phyloP scores from a whole-genome alignment of 345 rosid genomes.

The Hevea brasiliensis region DNA sequence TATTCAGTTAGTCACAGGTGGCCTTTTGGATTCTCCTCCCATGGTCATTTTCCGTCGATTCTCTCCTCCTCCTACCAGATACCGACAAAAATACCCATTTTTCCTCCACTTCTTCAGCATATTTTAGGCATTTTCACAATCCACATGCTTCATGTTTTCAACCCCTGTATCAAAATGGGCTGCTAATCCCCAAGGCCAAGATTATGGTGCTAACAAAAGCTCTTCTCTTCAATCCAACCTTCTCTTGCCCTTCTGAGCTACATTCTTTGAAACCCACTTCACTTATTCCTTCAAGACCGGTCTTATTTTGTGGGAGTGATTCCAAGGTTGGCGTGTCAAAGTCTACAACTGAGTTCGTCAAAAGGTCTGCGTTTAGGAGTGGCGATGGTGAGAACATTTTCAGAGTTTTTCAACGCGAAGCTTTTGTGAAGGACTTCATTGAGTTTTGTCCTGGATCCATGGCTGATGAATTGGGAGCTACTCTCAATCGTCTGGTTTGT shows the following conservation, averaged over 20 bases:
- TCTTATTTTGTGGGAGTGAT: neutral
- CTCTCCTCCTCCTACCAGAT: too few relatives aligned
- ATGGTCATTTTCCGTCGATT: too few relatives aligned
- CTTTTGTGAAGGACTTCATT: neutral
- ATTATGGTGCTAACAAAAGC: neutral
- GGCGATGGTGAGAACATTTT: neutral
- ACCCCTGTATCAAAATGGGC: too few relatives aligned
- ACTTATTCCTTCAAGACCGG: neutral
- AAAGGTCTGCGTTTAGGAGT: neutral
- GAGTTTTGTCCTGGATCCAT: neutral
- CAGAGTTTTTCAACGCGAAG: neutral
- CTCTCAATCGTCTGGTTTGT: constrained; percentile 19
- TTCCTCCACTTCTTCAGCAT: too few relatives aligned
- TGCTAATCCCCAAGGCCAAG: too few relatives aligned
- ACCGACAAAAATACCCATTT: too few relatives aligned
- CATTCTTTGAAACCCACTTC: neutral
- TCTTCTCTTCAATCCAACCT: neutral
- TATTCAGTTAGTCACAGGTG: too few relatives aligned
- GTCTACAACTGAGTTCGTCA: neutral
- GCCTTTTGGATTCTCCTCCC: too few relatives aligned
- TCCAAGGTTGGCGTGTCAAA: neutral
- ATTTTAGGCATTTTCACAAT: too few relatives aligned
- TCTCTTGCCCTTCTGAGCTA: neutral
- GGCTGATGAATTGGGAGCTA: constrained; percentile 13
- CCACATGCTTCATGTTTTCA: too few relatives aligned